Base-by-base conservation (phyloP, 2,329 filamentous ascomycete species). In the Calonectria pauciramosa region DNA sequence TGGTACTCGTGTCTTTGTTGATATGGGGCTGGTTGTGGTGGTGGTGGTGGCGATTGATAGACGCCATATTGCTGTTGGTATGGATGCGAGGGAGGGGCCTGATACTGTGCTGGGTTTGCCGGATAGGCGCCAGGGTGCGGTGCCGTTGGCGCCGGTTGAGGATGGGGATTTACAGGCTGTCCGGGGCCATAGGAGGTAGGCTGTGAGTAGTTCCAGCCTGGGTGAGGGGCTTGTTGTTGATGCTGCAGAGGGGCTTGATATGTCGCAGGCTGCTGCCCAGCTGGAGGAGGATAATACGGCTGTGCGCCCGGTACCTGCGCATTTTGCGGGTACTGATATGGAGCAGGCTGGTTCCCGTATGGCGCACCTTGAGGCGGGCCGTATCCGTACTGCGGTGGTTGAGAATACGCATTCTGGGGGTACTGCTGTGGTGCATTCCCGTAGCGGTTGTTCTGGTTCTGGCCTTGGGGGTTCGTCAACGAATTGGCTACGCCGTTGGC, bases 281-380 rank as follows among this genome's bases (percentile, higher is more conserved):
- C 1, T 26, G 72, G 71, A 9, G 63, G 49, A 8, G 72, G 60
- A 36, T 79, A 79, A 20, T 76, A 72, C 10, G 76, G 70, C 4
- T 65, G 34, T 9, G 68, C 10, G 7, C 63, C 23, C 34, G 70
- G 56, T 9, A n/a, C 36, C 32, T 32, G 63, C 8, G 30, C 26
- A 68, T 44, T 26, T 10, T 51, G 47, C 75, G 77, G 28, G 63
- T 71, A 60, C 18, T 47, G 74, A 34, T 9, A 59, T 68, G 4
- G 75, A 20, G 49, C 52, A 13, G 69, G 41, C 30, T 70, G 64
- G 11, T 79, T 71, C 32, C 71, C 78, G 4, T 80, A 74, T 0
- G 67, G 30, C 0, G 75, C 16, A 10, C 52, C 14, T 11, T 76
- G 77, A 9, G 68, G 41, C 23, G 26, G 56, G 18, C 56, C 56